phyloP scores from a whole-genome alignment of 106 monocot species.

The Dendrobium nobile region DNA sequence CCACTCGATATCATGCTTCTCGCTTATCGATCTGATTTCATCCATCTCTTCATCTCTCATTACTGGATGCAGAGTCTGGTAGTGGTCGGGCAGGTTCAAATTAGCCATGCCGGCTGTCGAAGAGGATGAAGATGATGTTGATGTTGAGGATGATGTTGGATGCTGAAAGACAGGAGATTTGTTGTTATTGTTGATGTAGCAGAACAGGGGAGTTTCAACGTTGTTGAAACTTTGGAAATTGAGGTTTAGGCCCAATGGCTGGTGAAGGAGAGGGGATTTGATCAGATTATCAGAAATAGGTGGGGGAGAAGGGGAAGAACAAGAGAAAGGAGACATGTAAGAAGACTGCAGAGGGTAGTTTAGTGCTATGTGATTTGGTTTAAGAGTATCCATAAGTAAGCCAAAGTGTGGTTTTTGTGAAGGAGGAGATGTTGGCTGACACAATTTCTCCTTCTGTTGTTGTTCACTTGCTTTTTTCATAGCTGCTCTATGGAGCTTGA shows the following conservation, averaged over 20 bases:
- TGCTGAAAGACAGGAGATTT: background rate
- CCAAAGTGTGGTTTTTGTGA: background rate
- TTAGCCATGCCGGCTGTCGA: constrained; percentile 6
- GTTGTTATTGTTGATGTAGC: background rate
- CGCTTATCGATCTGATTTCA: constrained; percentile 58
- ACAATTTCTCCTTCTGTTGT: constrained; percentile 25
- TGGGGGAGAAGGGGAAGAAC: constrained; percentile 12
- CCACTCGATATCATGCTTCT: constrained; percentile 89
- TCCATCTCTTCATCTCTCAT: constrained; percentile 78
- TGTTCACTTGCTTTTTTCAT: constrained; percentile 67
- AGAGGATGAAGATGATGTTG: constrained; percentile 24
- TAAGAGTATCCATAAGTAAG: background rate
- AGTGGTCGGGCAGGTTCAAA: background rate
- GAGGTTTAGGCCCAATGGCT: constrained; percentile 61
- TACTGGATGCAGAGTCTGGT: constrained; percentile 34
- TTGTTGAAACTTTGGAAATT: constrained; percentile 54
- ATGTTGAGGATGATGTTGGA: constrained; percentile 25
- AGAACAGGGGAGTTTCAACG: constrained; percentile 14
- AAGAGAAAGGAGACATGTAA: background rate
- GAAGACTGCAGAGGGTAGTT: no score
- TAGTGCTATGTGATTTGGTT: no score
- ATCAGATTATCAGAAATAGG: constrained; percentile 15
- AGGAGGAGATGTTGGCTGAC: background rate
- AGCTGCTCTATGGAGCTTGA: constrained; percentile 77
- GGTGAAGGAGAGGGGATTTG: constrained; percentile 39